Evolutionary conservation across 2,329 filamentous ascomycete species (phyloP).

Genomic region (Ampelomyces quisqualis): DNA sequence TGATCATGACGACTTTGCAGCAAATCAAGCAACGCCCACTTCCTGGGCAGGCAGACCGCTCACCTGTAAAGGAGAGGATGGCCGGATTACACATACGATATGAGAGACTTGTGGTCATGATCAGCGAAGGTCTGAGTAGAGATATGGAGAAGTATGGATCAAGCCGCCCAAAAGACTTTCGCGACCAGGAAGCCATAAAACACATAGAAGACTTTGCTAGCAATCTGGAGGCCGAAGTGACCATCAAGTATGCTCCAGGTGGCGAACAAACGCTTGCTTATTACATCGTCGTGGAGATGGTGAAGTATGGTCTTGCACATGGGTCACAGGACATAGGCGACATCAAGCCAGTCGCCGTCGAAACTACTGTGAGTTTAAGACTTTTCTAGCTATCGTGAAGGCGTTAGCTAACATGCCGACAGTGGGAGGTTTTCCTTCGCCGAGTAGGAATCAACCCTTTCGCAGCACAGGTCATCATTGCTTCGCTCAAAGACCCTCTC

Average conservation of each 20-base stretch:
- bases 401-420: slow-evolving; percentile 4
- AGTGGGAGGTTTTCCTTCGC: slow-evolving; percentile 68
- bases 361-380: slow-evolving; percentile 51
- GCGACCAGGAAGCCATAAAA: slow-evolving; percentile 50
- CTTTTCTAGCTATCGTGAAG: background rate
- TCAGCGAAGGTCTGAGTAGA: slow-evolving; percentile 52
- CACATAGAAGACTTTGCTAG: slow-evolving; percentile 55
- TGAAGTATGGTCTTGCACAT: slow-evolving; percentile 36
- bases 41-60: slow-evolving; percentile 55
- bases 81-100: slow-evolving; percentile 59
- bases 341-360: slow-evolving; percentile 53
- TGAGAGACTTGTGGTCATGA: slow-evolving; percentile 65
- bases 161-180: slow-evolving; percentile 29
- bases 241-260: slow-evolving; percentile 44
- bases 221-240: slow-evolving; percentile 42
- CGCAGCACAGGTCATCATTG: slow-evolving; percentile 66
- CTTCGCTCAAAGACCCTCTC: slow-evolving; percentile 31
- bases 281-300: slow-evolving; percentile 37
- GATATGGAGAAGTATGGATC: slow-evolving; percentile 27
- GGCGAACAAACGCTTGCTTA: slow-evolving; percentile 45
- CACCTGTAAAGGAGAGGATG: slow-evolving; percentile 57
- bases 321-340: slow-evolving; percentile 32
- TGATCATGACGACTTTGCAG: slow-evolving; percentile 71
- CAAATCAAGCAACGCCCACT: slow-evolving; percentile 70
- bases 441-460: slow-evolving; percentile 68